Evolutionary conservation across 75 land plant species (phyloP), one percentile per base, ranked within the genome.

Genomic region (Sequoiadendron giganteum): DNA sequence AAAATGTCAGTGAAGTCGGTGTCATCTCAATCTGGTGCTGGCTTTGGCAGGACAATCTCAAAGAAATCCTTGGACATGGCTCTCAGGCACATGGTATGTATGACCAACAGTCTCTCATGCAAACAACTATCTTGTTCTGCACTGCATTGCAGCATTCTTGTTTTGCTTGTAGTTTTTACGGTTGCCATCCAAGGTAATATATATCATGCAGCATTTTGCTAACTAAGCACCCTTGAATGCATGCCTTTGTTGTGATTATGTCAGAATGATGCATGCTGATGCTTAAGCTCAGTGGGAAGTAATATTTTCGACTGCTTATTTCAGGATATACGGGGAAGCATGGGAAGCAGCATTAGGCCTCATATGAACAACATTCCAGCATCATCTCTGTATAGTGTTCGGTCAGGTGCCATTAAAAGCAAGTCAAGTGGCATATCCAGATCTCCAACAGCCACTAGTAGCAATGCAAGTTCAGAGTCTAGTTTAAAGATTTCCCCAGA

Each of bases 41-140:
- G 97, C 78, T 95, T 95, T 89, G 95, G 97, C 54, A 94, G 94
- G 86, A 90, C 89, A 21, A 86, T 95, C 18, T 94, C 97, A 47
- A 94, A 94, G 87, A 93, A 92, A 72, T 93, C 97, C 18, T 49
- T 95, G 58, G 97, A 95, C 72, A 94, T 95, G 97, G 97, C 97
- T 28, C 89, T 95, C 56, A 89, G 95, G 86, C 97, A 95, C 65
- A 94, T 95, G 97, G 97, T 95, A 93, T 80, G 88, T 84, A 82
- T 72, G 38, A 77, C 79, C 54, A 47, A 82, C 47, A 10, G 54
- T 15, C 39, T 54, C 56, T 43, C 18, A 18, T 56, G 40, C 19
- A 34, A 16, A 19, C 28, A 85, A 3, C 28, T 38, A 11, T 25
- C 83, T 43, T 25, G 48, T 21, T 28, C 43, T 25, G 47, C 47